phyloP scores from a whole-genome alignment of 768 basidiomycete genomes.

The Pisolithus albus region DNA sequence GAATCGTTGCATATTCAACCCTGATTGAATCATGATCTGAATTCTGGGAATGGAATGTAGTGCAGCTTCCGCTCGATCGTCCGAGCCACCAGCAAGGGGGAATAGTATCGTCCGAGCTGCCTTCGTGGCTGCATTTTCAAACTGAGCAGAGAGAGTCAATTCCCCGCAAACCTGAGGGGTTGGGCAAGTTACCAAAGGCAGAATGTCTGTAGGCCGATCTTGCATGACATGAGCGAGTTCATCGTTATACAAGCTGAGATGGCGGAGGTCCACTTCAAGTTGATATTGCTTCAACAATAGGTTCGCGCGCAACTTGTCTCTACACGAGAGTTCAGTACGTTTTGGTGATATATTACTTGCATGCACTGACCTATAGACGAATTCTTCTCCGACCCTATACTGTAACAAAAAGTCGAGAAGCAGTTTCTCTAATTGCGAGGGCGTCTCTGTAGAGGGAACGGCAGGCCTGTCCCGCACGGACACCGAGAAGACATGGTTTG shows the following conservation, averaged over 20 bases:
- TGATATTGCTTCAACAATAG: slow-evolving; percentile 81
- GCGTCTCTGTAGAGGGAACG: slow-evolving; percentile 56
- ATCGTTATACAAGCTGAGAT: slow-evolving; percentile 82
- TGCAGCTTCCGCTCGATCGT: slow-evolving; percentile 40
- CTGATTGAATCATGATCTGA: slow-evolving; percentile 85
- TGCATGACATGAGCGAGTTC: slow-evolving; percentile 90
- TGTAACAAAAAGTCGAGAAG: slow-evolving; percentile 82
- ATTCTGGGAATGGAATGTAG: slow-evolving; percentile 56
- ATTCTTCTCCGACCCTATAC: slow-evolving; percentile 85
- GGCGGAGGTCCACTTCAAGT: slow-evolving; percentile 79
- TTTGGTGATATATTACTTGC: not conserved
- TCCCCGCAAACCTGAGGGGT: not conserved
- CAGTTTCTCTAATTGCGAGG: slow-evolving; percentile 74
- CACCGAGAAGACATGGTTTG: slow-evolving; percentile 74
- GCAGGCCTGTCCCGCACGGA: slow-evolving; percentile 62
- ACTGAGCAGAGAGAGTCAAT: slow-evolving; percentile 39
- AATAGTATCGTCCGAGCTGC: slow-evolving; percentile 79
- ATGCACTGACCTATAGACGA: slow-evolving; percentile 72
- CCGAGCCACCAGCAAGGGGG: slow-evolving; percentile 57
- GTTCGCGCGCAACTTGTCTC: slow-evolving; percentile 87
- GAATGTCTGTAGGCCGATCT: slow-evolving; percentile 79
- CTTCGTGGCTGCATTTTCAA: slow-evolving; percentile 85
- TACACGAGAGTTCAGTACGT: slow-evolving; percentile 12
- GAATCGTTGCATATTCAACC: slow-evolving; percentile 88
- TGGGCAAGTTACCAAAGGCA: slow-evolving; percentile 63